phyloP scores from a whole-genome alignment of 1,284 basidiomycete species.

The Exobasidium rhododendri region DNA sequence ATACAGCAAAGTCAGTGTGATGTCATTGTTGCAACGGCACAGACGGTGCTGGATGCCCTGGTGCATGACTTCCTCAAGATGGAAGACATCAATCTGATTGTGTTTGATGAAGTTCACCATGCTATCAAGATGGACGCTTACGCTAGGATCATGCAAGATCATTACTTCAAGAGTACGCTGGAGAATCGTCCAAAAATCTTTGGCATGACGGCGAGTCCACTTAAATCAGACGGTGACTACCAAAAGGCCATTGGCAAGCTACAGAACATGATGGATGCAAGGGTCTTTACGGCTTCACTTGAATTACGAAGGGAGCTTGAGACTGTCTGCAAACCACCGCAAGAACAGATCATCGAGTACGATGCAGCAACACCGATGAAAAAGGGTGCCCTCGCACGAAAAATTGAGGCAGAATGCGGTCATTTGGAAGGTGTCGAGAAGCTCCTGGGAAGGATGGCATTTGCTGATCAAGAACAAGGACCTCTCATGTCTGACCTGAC shows the following conservation, averaged over 20 bases:
- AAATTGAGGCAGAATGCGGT: neutral
- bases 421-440: conserved; percentile 19
- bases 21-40: conserved; percentile 39
- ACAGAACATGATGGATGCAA: conserved; percentile 28
- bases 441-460: conserved; percentile 28
- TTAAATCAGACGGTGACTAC: conserved; percentile 21
- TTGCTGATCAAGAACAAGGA: conserved; percentile 25
- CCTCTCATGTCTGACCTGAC: conserved; percentile 31
- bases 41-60: conserved; percentile 34
- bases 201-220: conserved; percentile 43
- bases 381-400: conserved; percentile 2
- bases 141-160: conserved; percentile 36
- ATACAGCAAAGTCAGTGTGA: conserved; percentile 13
- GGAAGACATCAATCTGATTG: conserved; percentile 30
- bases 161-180: conserved; percentile 21
- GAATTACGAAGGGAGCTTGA: neutral
- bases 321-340: conserved; percentile 27
- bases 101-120: conserved; percentile 44
- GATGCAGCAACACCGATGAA: conserved; percentile 8
- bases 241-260: conserved; percentile 23
- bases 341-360: conserved; percentile 36
- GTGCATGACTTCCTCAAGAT: conserved; percentile 36
- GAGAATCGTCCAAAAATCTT: conserved; percentile 34
- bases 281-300: conserved; percentile 28
- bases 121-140: conserved; percentile 31